phyloP scores from a whole-genome alignment of 2,329 filamentous ascomycete genomes.

The Leptosphaerulina australis region DNA sequence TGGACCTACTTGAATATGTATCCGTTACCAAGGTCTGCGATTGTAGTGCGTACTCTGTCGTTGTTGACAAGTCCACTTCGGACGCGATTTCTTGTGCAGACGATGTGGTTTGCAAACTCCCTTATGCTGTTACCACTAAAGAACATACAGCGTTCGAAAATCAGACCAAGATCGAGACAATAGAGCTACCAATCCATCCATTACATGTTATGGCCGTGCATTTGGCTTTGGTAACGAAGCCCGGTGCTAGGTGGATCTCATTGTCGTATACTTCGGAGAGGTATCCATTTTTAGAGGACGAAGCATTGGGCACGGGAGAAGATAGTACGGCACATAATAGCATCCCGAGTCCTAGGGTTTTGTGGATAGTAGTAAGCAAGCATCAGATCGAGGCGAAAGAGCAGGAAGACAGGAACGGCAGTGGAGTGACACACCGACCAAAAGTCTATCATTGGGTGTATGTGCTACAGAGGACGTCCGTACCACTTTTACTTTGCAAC shows the following conservation, averaged over 20 bases:
- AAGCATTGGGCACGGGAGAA: constrained; percentile 12
- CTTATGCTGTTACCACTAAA: constrained; percentile 34
- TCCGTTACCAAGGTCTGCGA: constrained; percentile 36
- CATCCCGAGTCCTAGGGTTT: constrained; percentile 45
- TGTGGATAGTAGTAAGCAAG: constrained; percentile 48
- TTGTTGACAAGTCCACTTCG: constrained; percentile 50
- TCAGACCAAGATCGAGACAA: constrained; percentile 2
- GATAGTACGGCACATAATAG: constrained; percentile 31
- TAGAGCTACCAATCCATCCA: constrained; percentile 41
- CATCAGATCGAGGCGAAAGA: constrained; percentile 39
- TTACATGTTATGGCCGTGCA: constrained; percentile 50
- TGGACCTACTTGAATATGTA: constrained; percentile 44
- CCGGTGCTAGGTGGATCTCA: constrained; percentile 48
- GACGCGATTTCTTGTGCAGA: constrained; percentile 48
- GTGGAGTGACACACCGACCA: constrained; percentile 42
- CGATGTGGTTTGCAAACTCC: constrained; percentile 38
- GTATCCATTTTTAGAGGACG: constrained; percentile 41
- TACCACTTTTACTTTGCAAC: constrained; percentile 21
- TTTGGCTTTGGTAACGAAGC: constrained; percentile 47
- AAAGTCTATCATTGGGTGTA: constrained; percentile 50
- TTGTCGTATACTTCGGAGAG: constrained; percentile 50
- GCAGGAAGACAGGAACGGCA: constrained; percentile 13
- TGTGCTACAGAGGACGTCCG: constrained; percentile 46
- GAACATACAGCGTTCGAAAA: constrained; percentile 1
- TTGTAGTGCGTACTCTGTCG: constrained; percentile 36